Conservation (phyloP, 2,329 filamentous ascomycete genomes). For the Diplocarpon mali region DNA sequence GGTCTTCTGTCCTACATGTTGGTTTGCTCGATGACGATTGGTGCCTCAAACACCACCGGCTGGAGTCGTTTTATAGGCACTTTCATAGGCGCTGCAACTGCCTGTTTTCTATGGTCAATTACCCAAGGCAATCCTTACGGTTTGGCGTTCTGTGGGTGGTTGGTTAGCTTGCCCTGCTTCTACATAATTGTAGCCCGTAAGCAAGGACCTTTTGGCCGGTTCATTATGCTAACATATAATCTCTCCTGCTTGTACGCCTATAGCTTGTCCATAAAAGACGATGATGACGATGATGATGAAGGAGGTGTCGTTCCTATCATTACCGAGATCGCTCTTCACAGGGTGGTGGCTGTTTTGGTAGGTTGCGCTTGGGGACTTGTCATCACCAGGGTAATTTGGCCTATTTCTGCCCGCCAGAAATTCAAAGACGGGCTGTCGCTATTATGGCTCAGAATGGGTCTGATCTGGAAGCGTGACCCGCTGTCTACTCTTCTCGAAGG, state of each 20-base stretch:
- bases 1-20: constrained; percentile 95
- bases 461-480: constrained; percentile 93
- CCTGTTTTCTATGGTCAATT: constrained; percentile 67
- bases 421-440: constrained; percentile 81
- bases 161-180: constrained; percentile 73
- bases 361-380: constrained; percentile 90
- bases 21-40: constrained; percentile 95
- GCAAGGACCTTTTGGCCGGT: constrained; percentile 83
- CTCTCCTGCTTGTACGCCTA: constrained; percentile 91
- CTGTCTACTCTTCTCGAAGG: constrained; percentile 60
- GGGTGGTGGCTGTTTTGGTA: constrained; percentile 73
- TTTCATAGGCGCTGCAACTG: constrained; percentile 64
- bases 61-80: constrained; percentile 80
- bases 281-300: constrained; percentile 78
- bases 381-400: constrained; percentile 83
- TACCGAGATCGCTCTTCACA: constrained; percentile 75
- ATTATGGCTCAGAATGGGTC: constrained; percentile 81
- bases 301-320: constrained; percentile 77
- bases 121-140: constrained; percentile 62
- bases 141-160: constrained; percentile 71
- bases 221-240: constrained; percentile 93
- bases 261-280: constrained; percentile 69
- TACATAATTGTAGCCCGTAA: constrained; percentile 78
- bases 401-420: constrained; percentile 79
- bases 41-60: constrained; percentile 88